These are phyloP conservation scores for Lodderomyces pseudojiufengensis DNA, from an alignment of 1,139 yeast genomes.

Conservation along the genomic window DNA sequence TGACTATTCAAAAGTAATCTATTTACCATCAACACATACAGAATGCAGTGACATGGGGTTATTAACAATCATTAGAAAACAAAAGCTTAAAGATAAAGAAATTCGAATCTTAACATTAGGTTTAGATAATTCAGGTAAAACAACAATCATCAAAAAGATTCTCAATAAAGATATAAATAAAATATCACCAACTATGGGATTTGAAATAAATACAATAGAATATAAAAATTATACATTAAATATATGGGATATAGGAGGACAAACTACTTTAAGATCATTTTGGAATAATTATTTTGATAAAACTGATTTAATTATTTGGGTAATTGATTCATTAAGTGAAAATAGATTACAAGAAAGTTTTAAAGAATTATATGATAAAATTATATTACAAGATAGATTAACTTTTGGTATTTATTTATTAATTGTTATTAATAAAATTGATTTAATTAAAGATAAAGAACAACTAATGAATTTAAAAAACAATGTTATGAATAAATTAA, in stretches of 20 bases:
- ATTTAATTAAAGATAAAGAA: constrained; percentile 29
- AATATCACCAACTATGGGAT: constrained; percentile 53
- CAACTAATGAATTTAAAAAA: constrained; percentile 12
- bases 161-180: constrained; percentile 43
- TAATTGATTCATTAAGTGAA: constrained; percentile 66
- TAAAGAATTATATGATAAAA: constrained; percentile 55
- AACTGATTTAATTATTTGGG: constrained; percentile 87
- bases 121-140: constrained; percentile 86
- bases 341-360: constrained; percentile 65
- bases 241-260: constrained; percentile 91
- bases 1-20: no score
- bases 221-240: constrained; percentile 34
- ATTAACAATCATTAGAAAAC: constrained; percentile 74
- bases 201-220: constrained; percentile 43
- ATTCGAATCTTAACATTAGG: constrained; percentile 74
- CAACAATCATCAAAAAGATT: constrained; percentile 69
- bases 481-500: constrained; percentile 21
- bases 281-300: constrained; percentile 91
- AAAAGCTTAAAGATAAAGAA: constrained; percentile 75
- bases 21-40: neutral
- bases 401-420: constrained; percentile 56
- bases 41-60: constrained; percentile 60
- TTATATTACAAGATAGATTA: constrained; percentile 64
- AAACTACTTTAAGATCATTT: constrained; percentile 68
- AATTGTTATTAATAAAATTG: constrained; percentile 57